Evolutionary conservation across 1,284 basidiomycete species (phyloP), one percentile per base, ranked within the genome.

Genomic region (Earliella scabrosa): DNA sequence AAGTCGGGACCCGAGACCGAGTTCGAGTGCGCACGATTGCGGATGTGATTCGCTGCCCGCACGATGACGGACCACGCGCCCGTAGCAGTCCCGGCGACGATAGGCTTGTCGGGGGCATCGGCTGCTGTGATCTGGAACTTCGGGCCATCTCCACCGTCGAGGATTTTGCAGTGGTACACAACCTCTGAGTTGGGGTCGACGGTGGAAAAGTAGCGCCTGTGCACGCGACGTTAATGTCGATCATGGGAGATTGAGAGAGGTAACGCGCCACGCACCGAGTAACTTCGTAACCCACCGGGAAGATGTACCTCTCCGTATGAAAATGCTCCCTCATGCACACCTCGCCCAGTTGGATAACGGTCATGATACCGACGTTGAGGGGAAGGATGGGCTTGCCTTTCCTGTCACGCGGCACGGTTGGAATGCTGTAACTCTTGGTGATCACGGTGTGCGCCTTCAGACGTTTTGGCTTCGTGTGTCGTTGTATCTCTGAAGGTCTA

Each of bases 1-100:
- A 92, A 92, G 72, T 92, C 90, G 10, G 90, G 90, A 0, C 90
- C 90, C 3, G 90, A 92, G 13, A 92, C 89, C 9, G 87, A 90
- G 69, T 92, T 92, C 39, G 86, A 88, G 66, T 92, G 90, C 61
- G 89, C 87, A 21, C 88, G 79, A 67, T 88, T 86, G 46, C 90
- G 82, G 57, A 92, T 84, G 40, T 81, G 79, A 66, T 92, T 92
- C 0, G 90, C 90, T 41, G 87, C 83, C 64, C 86, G 87, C 47
- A 93, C 88, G 60, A 92, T 88, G 63, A 79, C 83, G 1, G 87
- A 86, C 90, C 90, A 92, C 45, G 90, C 89, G 31, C 90, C 90
- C 0, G 90, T 92, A 36, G 90, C 89, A 0, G 90, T 92, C n/a
- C 88, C 87, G 3, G 90, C 87, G 46, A 87, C 84, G 64, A 92